Conservation (phyloP, 2,329 filamentous ascomycete genomes). For the Alternaria sp. region DNA sequence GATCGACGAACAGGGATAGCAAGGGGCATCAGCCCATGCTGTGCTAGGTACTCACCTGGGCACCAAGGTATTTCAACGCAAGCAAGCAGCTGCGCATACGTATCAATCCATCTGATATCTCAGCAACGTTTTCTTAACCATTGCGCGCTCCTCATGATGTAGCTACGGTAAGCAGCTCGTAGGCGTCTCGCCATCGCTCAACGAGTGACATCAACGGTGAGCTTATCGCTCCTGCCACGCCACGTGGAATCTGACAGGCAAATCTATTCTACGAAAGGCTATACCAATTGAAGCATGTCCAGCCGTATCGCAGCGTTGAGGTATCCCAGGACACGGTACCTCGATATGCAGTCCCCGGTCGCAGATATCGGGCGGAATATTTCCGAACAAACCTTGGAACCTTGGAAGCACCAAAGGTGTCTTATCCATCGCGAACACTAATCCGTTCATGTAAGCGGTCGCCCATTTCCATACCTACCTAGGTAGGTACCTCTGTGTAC, state of each 20-base stretch:
- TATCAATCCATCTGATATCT: not conserved
- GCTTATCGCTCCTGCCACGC: constrained; percentile 2
- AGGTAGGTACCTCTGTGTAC: not conserved
- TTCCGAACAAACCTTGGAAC: not conserved
- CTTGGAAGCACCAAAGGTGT: not conserved
- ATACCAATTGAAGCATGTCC: constrained; percentile 22
- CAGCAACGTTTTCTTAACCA: not conserved
- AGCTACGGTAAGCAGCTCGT: not conserved
- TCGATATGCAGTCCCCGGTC: not conserved
- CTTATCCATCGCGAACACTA: not conserved
- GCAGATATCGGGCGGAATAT: constrained; percentile 12
- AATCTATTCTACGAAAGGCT: constrained; percentile 9
- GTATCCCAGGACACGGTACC: not conserved
- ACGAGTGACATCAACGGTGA: not conserved
- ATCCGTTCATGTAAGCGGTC: not conserved
- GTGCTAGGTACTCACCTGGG: not conserved
- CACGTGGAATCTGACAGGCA: constrained; percentile 1
- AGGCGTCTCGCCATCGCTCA: not conserved
- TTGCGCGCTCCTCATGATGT: not conserved
- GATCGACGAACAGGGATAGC: not conserved
- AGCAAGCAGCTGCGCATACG: not conserved
- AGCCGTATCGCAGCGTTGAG: constrained; percentile 8
- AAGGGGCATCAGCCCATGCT: not conserved
- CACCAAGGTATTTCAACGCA: not conserved
- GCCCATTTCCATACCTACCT: not conserved